phyloP scores from a whole-genome alignment of 257 asterid genomes.

The Catharanthus roseus region DNA sequence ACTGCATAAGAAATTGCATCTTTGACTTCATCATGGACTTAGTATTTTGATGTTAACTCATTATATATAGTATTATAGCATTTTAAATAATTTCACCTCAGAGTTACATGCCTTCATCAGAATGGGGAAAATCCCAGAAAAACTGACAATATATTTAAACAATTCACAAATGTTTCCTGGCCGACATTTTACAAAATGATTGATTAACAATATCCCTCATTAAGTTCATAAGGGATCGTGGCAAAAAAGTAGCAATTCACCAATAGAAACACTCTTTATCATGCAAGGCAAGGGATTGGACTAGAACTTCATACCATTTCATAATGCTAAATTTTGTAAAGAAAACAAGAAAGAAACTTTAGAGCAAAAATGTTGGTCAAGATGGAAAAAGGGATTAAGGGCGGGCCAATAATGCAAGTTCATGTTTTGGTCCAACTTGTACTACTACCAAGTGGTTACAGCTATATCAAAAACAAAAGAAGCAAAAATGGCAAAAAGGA shows the following conservation, averaged over 20 bases:
- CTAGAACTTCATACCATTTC: neutral
- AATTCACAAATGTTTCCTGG: neutral
- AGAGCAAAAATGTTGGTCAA: slow-evolving; percentile 1
- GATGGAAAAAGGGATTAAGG: slow-evolving; percentile 6
- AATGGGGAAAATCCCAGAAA: neutral
- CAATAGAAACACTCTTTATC: too few relatives aligned
- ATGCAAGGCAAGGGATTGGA: too few relatives aligned
- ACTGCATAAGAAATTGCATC: neutral
- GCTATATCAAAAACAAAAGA: slow-evolving; percentile 7
- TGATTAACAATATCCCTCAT: neutral
- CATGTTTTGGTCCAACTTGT: slow-evolving; percentile 22
- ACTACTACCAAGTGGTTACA: slow-evolving; percentile 11
- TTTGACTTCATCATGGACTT: neutral
- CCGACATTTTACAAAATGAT: neutral
- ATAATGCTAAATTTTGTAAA: neutral
- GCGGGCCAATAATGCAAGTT: slow-evolving; percentile 13
- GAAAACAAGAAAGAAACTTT: neutral
- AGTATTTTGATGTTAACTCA: neutral
- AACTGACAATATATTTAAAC: too few relatives aligned
- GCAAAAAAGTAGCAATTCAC: too few relatives aligned
- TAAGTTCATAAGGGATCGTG: neutral
- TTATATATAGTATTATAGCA: too few relatives aligned
- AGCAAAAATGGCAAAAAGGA: neutral
- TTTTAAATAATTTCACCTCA: neutral
- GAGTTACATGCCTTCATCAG: slow-evolving; percentile 1